Evolutionary conservation across 1,284 basidiomycete genomes (phyloP), one percentile per base, ranked within the genome.

Genomic region (Lignosus rhinocerotis): DNA sequence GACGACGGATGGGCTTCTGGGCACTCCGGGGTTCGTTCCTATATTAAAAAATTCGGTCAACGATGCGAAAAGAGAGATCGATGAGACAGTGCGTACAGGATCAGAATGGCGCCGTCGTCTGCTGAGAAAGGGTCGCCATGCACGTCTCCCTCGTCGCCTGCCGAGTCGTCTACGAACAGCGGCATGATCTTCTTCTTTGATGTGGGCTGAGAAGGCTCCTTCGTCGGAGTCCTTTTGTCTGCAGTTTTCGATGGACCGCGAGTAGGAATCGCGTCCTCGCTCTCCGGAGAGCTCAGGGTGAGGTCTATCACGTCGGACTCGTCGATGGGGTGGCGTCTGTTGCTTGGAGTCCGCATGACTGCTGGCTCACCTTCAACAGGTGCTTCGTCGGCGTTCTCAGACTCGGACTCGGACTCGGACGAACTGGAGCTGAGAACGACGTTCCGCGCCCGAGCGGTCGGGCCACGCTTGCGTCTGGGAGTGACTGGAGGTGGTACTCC

Each of bases 21-120:
- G 79, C 75, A 47, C 71, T 72, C 48, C 69, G 77, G 9, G 82
- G 81, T 57, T 82, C 82, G 58, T 85, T 68, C 16, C 80, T 81
- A 52, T 16, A 43, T 50, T 30, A 51, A 32, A 44, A 48, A 32
- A 53, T 43, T 6, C 19, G 10, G 19, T 12, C 30, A 6, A 50
- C 36, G 17, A 30, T 25, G 32, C 8, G 11, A 25, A 33, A n/a
- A 36, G 6, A 17, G 19, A 14, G 25, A n/a, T n/a, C 38, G 21
- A 1, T 14, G 12, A 25, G 12, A 42, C 4, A n/a, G 67, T n/a
- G n/a, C 83, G 60, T 66, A 85, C 81, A 83, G 67, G 16, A 76
- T 67, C 21, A 85, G 73, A 42, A 82, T 76, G 6, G 77, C 76
- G 16, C 75, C 77, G 51, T 80, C 78, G 56, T 66, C 54, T 7